Evolutionary conservation across 2,329 filamentous ascomycete genomes (phyloP).

Genomic region (Xylaria sp.): DNA sequence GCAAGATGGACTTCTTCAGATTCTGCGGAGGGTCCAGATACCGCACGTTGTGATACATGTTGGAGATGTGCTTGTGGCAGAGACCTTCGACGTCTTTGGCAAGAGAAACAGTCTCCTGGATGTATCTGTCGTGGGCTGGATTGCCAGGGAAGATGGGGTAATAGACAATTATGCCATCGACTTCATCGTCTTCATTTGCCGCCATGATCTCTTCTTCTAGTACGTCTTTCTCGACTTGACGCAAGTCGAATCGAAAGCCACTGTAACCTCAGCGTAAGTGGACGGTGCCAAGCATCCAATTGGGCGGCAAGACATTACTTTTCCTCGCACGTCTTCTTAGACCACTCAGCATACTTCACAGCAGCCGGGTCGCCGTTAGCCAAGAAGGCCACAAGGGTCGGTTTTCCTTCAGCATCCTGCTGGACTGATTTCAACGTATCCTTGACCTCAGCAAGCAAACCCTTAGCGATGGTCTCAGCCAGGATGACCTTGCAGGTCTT

Average conservation of each 20-base stretch:
- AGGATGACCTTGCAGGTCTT: conserved; percentile 93
- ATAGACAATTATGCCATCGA: conserved; percentile 96
- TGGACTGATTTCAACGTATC: conserved; percentile 78
- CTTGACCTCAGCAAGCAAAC: conserved; percentile 80
- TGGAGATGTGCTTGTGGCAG: conserved; percentile 93
- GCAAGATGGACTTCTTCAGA: conserved; percentile 88
- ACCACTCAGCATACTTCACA: conserved; percentile 95
- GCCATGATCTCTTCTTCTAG: conserved; percentile 89
- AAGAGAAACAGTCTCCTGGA: conserved; percentile 92
- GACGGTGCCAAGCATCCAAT: conserved; percentile 22
- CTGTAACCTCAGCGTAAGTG: conserved; percentile 57
- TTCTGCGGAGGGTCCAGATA: conserved; percentile 85
- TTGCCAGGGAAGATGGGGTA: conserved; percentile 91
- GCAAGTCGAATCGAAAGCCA: conserved; percentile 90
- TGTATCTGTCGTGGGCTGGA: conserved; percentile 88
- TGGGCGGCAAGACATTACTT: conserved; percentile 72
- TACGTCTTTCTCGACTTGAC: conserved; percentile 83
- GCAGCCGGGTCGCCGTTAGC: conserved; percentile 93
- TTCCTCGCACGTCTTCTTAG: conserved; percentile 93
- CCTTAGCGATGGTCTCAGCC: conserved; percentile 86
- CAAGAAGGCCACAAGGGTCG: conserved; percentile 89
- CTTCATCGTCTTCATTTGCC: conserved; percentile 80
- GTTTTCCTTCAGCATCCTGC: conserved; percentile 65
- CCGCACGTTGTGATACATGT: conserved; percentile 99
- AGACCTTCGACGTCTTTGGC: conserved; percentile 96